Evolutionary conservation across 768 basidiomycete species (phyloP), one percentile per base, ranked within the genome.

Genomic region (Tulasnella sp.): DNA sequence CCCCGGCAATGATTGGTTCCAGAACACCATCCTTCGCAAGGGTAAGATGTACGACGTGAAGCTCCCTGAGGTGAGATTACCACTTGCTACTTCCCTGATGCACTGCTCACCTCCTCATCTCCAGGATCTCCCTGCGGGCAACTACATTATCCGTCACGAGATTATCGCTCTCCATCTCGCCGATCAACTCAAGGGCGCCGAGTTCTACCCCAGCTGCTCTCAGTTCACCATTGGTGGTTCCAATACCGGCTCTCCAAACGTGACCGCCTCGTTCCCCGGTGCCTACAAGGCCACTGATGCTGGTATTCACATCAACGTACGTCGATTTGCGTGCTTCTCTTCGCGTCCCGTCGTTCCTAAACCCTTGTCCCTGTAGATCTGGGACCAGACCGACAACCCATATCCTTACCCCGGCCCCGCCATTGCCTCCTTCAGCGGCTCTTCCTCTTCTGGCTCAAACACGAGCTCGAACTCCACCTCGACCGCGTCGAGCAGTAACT

Each of bases 201-300:
- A 94, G 82, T 94, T 93, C 82, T 94, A 94, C 81, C 89, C 91
- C 0, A 87, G 88, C 36, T 94, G 93, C 82, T 85, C 87, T 2
- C 87, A 88, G 81, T 25, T 84, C 76, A 71, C 78, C 45, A 81
- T 93, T 49, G 83, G 85, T 1, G 91, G 92, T 12, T 58, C 58
- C 25, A 39, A 25, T 12, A 64, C 11, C 1, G 67, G 67, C 39
- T 25, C 54, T 19, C 79, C 81, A 0, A 34, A 82, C 3, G 82
- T 80, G 77, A 88, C 89, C 45, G 91, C 91, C 58, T 84, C 83
- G 45, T 85, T 93, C 76, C 92, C 93, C 0, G 92, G 92, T 25
- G 92, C 87, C 19, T 94, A 94, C 84, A 86, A 81, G 34, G 89
- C 90, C 81, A 85, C 79, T 40, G 91, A 93, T 79, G 88, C 91